Percentiles rank a stretch among this genome's conserved stretches.
Evolutionary conservation across 345 rosid genomes (phyloP).

Genomic region (Syzygium grande): DNA sequence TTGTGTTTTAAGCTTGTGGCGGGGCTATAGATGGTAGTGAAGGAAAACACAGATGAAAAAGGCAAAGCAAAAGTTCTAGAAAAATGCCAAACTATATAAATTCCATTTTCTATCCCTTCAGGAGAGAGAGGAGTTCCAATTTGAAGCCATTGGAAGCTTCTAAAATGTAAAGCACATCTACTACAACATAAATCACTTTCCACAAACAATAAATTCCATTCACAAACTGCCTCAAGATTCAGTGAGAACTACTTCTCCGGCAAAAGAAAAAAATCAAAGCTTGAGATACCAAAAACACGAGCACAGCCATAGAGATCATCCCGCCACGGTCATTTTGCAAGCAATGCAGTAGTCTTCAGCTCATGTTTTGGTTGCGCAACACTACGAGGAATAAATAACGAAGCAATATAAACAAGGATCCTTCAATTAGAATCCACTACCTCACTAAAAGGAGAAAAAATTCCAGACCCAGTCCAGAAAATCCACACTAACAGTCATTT

Average conservation of each 20-base stretch:
- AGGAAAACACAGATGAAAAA: not conserved
- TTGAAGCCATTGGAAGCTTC: not conserved
- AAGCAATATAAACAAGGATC: not conserved
- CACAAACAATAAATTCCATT: not conserved
- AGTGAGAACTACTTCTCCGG: not conserved
- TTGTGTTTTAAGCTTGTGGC: not conserved
- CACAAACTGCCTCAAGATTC: not conserved
- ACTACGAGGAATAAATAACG: not conserved
- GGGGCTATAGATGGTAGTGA: not conserved
- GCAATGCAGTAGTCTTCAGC: not conserved
- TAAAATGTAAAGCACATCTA: not conserved
- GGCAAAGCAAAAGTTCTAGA: not conserved
- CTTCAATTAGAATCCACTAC: accelerated
- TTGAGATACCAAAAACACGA: not conserved
- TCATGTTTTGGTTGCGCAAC: not conserved
- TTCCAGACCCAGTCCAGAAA: not conserved
- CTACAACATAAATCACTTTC: not conserved
- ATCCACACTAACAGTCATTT: not conserved
- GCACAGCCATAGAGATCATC: not conserved
- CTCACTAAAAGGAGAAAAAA: not conserved
- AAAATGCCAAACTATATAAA: not conserved
- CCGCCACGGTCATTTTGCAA: not conserved
- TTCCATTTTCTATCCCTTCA: not conserved
- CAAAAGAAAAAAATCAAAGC: not conserved
- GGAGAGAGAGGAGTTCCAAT: not conserved